Percentiles rank a stretch among this genome's conserved stretches.
These are phyloP conservation scores for Candida freyschussii DNA, from an alignment of 1,139 yeast genomes.

Conservation along the genomic window DNA sequence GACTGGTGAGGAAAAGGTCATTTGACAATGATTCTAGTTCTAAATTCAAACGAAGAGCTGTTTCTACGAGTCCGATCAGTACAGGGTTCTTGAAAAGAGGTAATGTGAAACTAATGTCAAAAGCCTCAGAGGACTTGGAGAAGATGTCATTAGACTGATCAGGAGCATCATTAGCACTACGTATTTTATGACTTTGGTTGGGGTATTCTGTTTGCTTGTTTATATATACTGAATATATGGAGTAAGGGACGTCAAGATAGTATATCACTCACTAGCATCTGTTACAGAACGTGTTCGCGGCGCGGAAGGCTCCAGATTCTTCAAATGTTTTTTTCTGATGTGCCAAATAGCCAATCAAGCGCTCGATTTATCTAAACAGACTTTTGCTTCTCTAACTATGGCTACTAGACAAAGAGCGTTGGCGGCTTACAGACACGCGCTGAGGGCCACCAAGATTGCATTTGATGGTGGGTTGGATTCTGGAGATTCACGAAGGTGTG, in stretches of 20 bases:
- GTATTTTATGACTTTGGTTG: no score
- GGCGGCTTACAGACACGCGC: constrained; percentile 61
- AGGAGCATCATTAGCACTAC: no score
- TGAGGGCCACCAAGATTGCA: constrained; percentile 68
- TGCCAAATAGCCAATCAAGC: no score
- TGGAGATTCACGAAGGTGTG: no score
- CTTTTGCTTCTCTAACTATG: constrained; percentile 4
- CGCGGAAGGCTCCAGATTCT: no score
- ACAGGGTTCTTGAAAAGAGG: constrained; percentile 17
- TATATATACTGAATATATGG: no score
- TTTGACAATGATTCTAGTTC: constrained; percentile 13
- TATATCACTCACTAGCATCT: no score
- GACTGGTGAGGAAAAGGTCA: constrained; percentile 19
- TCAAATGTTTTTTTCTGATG: no score
- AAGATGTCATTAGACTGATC: constrained; percentile 28
- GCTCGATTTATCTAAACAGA: no score
- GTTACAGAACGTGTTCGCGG: no score
- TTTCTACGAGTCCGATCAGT: constrained; percentile 24
- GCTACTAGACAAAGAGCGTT: constrained; percentile 31
- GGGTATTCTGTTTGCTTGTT: background rate
- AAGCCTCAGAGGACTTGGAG: constrained; percentile 22
- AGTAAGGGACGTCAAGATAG: no score
- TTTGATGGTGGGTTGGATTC: constrained; percentile 37
- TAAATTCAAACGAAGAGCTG: constrained; percentile 24
- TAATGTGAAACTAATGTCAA: constrained; percentile 24